Evolutionary conservation across 2,329 filamentous ascomycete species (phyloP).

Genomic region (Tolypocladium endophyticum): DNA sequence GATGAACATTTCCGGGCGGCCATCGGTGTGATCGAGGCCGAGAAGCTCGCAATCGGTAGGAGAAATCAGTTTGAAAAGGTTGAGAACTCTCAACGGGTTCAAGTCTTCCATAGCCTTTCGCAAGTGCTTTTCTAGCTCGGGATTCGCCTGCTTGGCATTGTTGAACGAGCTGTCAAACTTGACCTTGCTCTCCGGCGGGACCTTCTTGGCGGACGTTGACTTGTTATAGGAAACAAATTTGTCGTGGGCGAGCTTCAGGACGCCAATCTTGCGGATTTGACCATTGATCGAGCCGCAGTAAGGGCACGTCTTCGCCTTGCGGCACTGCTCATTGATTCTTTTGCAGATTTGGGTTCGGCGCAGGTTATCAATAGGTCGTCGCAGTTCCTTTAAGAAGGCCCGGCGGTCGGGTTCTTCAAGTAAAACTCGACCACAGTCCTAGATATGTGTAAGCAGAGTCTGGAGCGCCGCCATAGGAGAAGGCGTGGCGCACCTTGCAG

Average conservation of each 20-base stretch:
- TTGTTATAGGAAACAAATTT: constrained; percentile 83
- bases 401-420: constrained; percentile 72
- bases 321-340: constrained; percentile 78
- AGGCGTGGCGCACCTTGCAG: constrained; percentile 61
- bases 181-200: constrained; percentile 69
- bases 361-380: constrained; percentile 78
- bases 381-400: constrained; percentile 66
- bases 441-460: neutral
- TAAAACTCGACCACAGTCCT: constrained; percentile 68
- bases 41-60: constrained; percentile 82
- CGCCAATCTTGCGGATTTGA: constrained; percentile 80
- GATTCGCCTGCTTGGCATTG: constrained; percentile 64
- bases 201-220: constrained; percentile 78
- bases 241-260: constrained; percentile 91
- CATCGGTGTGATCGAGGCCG: constrained; percentile 76
- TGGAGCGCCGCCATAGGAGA: too few species aligned
- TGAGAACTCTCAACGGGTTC: constrained; percentile 78
- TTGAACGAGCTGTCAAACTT: constrained; percentile 79
- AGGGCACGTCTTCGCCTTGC: constrained; percentile 74
- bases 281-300: constrained; percentile 79
- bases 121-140: constrained; percentile 81
- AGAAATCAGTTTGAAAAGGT: constrained; percentile 82
- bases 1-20: constrained; percentile 89
- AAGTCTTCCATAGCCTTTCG: constrained; percentile 91
- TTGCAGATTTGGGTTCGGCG: constrained; percentile 76